Evolutionary conservation across 2,329 filamentous ascomycete genomes (phyloP), one percentile per base, ranked within the genome.

Genomic region (Pezicula rhizophila): DNA sequence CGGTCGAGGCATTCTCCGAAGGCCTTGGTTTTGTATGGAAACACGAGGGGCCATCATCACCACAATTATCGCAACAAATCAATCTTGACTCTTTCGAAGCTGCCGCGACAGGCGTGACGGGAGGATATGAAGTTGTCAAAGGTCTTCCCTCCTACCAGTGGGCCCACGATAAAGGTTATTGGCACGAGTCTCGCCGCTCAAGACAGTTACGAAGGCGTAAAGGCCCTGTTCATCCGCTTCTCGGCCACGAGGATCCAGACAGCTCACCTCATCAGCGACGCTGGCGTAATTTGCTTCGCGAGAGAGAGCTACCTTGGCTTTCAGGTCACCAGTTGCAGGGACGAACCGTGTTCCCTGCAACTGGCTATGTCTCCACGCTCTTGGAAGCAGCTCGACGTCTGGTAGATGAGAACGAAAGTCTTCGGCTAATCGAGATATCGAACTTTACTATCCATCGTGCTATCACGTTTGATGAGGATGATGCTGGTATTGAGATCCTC

Each of bases 341-440:
- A 0, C 47, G 57, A 38, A 47, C 50, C 5, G 58, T 77, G 14
- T 60, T 76, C 8, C 74, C 74, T 2, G 72, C 68, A 3, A 71
- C 73, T 1, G 73, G 67, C 0, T 77, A 75, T 54, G 68, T 70
- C 41, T 52, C 70, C 43, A 75, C 76, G 69, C 71, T 70, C 1
- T 53, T 74, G 7, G 73, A 76, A 42, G 73, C 73, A 3, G 67
- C 69, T 8, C 15, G 14, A 37, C 14, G 12, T 18, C 18, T 18
- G n/a, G 5, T 23, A 45, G 11, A 7, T 35, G 11, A 45, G 17
- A 18, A 18, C 18, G 26, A 35, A 6, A 41, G 20, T 10, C 8
- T 41, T 15, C n/a, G 18, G 14, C 15, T 20, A 17, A 25, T 41
- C 8, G 39, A 41, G 14, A 20, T 41, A 14, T 14, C 8, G 2